Evolutionary conservation across 257 asterid genomes (phyloP).

Genomic region (Petunia axillaris): DNA sequence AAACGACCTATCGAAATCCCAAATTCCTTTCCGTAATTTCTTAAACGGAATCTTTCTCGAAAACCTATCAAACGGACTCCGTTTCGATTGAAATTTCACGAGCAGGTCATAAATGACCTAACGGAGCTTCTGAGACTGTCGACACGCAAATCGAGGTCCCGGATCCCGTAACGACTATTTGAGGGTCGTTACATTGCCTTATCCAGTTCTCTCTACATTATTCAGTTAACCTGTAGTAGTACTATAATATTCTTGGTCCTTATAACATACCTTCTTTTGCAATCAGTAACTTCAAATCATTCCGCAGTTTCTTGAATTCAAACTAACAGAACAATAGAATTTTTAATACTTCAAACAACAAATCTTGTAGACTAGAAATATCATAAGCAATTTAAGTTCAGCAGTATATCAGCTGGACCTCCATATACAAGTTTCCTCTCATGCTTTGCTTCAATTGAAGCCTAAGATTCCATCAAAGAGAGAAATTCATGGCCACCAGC

Average conservation of each 20-base stretch:
- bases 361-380: too few species aligned
- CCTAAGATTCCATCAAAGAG: neutral
- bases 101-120: too few species aligned
- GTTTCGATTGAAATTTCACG: too few species aligned
- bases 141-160: too few species aligned
- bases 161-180: too few species aligned
- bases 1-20: too few species aligned
- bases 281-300: neutral
- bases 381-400: neutral
- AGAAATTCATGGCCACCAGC: conserved; percentile 1
- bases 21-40: too few species aligned
- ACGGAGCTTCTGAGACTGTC: too few species aligned
- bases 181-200: too few species aligned
- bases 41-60: too few species aligned
- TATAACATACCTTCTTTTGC: neutral
- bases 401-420: neutral
- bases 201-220: neutral
- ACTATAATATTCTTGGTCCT: neutral
- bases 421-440: conserved; percentile 16
- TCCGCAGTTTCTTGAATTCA: neutral
- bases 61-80: too few species aligned
- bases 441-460: conserved; percentile 19
- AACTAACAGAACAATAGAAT: neutral
- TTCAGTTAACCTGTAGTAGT: neutral
- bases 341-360: neutral